Percentiles rank a stretch among this genome's conserved stretches.
Conservation (phyloP, 1,284 basidiomycete genomes). For the Pyrrhoderma lamaoense region DNA sequence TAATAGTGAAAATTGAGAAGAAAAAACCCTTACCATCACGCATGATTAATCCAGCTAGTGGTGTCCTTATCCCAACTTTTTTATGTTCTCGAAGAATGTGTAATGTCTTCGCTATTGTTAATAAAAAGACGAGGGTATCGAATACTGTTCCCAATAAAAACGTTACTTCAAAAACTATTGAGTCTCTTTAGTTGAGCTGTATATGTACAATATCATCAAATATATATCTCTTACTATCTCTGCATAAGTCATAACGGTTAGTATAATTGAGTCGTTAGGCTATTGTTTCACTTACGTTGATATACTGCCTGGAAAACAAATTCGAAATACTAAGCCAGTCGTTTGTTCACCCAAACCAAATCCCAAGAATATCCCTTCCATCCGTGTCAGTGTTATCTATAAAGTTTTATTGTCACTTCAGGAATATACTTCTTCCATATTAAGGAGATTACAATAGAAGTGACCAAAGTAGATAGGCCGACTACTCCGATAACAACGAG, state of each 20-base stretch:
- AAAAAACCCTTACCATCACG: constrained; percentile 15
- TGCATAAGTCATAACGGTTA: too few species aligned
- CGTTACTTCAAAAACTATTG: constrained; percentile 5
- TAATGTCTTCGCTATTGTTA: constrained; percentile 9
- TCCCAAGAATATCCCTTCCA: constrained; percentile 4
- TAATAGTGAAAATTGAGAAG: too few species aligned
- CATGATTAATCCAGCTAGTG: constrained; percentile 4
- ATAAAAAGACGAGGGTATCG: constrained; percentile 6
- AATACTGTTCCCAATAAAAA: constrained; percentile 2
- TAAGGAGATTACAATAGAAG: constrained; percentile 6
- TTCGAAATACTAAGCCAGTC: background rate
- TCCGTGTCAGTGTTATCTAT: background rate
- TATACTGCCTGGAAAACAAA: constrained; percentile 9
- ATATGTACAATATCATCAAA: too few species aligned
- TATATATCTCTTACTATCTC: too few species aligned
- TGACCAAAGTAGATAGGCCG: constrained; percentile 2
- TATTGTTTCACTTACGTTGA: constrained; percentile 1
- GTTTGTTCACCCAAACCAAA: constrained; percentile 2
- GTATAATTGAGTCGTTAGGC: too few species aligned
- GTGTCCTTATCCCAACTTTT: background rate
- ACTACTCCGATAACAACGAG: background rate
- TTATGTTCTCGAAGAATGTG: background rate
- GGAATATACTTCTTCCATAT: too few species aligned
- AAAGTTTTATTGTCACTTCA: too few species aligned
- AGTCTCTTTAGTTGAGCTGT: background rate